Evolutionary conservation across 2,329 filamentous ascomycete genomes (phyloP), one percentile per base, ranked within the genome.

Genomic region (Trichophyton schoenleinii): DNA sequence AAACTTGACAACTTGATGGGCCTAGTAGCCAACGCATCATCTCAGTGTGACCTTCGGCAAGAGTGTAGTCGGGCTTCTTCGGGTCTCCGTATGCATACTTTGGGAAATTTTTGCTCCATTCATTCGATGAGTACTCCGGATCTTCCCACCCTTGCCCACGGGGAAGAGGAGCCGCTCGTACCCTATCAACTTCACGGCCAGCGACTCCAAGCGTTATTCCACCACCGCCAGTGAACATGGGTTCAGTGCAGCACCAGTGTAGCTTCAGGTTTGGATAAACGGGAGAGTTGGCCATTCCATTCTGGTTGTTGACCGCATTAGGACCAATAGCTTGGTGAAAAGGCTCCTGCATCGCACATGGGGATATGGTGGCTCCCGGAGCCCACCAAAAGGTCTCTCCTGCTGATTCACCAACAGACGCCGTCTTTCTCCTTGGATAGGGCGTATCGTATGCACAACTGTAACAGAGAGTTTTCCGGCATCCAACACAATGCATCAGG

Each of bases 401-500:
- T 3, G 61, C 34, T 13, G 61, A 63, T 9, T 62, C 61, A 13
- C 60, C 63, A 13, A 57, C 61, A 44, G 63, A 28, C 57, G 62
- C 64, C 38, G 67, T 60, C 71, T 76, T 70, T 63, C 66, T 76
- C 73, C 65, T 75, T 65, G 67, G 74, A 72, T 75, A 83, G 64
- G 67, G 80, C 15, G 80, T 74, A 65, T 82, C 80, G 69, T 81
- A 83, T 4, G 81, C 80, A 68, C 81, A 84, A 68, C 80, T 82
- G 20, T 79, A 80, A 72, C 81, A 84, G 1, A 83, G 76, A 1
- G 81, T 84, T 71, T 81, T 83, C 58, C 81, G 75, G 66, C 81
- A 84, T 42, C 81, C 81, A 67, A 81, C 79, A 67, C 81, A 84
- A 67, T 83, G 81, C 81, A 84, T 83, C 65, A 81, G 73, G 15